These are phyloP conservation scores for Peronosclerospora sorghi DNA, from an alignment of 352 stramenopile genomes.

Conservation along the genomic window DNA sequence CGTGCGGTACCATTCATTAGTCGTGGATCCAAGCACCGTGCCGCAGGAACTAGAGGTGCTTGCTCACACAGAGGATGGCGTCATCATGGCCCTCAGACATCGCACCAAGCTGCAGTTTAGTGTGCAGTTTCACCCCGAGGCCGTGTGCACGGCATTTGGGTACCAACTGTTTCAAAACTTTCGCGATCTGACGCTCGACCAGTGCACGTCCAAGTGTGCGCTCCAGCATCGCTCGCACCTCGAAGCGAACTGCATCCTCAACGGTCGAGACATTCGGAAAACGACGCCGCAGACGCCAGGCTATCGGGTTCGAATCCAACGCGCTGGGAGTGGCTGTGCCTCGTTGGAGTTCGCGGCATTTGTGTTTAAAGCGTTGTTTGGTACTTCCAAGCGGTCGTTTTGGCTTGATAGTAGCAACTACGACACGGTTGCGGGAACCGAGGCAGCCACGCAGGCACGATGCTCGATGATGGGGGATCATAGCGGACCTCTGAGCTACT, in stretches of 20 bases:
- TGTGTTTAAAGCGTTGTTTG: constrained; percentile 43
- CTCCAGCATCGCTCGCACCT: constrained; percentile 43
- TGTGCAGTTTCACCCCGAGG: constrained; percentile 97
- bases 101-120: constrained; percentile 82
- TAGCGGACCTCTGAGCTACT: constrained; percentile 43
- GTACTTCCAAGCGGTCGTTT: constrained; percentile 37
- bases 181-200: constrained; percentile 40
- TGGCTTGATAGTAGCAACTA: constrained; percentile 81
- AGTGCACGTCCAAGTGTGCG: constrained; percentile 30
- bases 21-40: constrained; percentile 48
- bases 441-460: constrained; percentile 16
- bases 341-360: constrained; percentile 57
- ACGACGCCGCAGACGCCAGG: not conserved
- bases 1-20: constrained; percentile 95
- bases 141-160: constrained; percentile 83
- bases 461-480: constrained; percentile 75
- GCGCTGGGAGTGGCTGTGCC: constrained; percentile 21
- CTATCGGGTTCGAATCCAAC: constrained; percentile 28
- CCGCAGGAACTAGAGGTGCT: constrained; percentile 38
- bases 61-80: constrained; percentile 52
- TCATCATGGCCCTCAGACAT: constrained; percentile 88
- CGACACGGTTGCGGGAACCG: constrained; percentile 15
- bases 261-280: too few species aligned
- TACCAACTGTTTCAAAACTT: constrained; percentile 88
- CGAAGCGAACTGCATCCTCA: too few species aligned